phyloP scores from a whole-genome alignment of 2,329 filamentous ascomycete species.

The Ciborinia camelliae region DNA sequence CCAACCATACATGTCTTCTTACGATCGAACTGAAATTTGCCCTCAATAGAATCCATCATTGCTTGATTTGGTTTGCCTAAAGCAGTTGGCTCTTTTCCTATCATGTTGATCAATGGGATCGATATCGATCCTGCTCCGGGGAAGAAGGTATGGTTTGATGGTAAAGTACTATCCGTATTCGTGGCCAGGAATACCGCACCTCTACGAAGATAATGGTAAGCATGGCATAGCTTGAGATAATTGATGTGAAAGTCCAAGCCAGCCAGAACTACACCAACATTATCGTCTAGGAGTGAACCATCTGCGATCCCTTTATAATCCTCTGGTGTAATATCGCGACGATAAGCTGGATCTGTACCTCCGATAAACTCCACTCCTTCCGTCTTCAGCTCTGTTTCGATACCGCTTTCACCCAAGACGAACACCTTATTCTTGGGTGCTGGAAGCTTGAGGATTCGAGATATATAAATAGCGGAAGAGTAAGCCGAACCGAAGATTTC shows the following conservation, averaged over 20 bases:
- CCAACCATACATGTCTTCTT: conserved; percentile 91
- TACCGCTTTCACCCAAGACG: conserved; percentile 84
- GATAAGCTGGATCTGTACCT: conserved; percentile 75
- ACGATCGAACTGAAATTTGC: conserved; percentile 86
- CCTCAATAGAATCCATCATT: conserved; percentile 99
- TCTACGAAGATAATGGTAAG: conserved; percentile 77
- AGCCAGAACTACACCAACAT: conserved; percentile 84
- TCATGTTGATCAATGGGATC: conserved; percentile 72
- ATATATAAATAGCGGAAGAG: conserved; percentile 92
- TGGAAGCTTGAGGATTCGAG: conserved; percentile 79
- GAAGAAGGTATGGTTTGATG: conserved; percentile 77
- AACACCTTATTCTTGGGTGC: conserved; percentile 87
- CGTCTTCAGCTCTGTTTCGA: conserved; percentile 80
- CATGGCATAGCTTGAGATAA: conserved; percentile 85
- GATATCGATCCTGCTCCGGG: conserved; percentile 85
- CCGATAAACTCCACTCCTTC: conserved; percentile 80
- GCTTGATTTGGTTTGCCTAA: conserved; percentile 95
- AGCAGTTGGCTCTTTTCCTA: conserved; percentile 65
- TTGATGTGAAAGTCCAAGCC: conserved; percentile 94
- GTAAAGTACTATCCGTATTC: conserved; percentile 87
- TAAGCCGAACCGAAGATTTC: conserved; percentile 94
- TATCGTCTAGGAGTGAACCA: conserved; percentile 72
- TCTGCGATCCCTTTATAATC: conserved; percentile 80
- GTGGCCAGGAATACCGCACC: conserved; percentile 89
- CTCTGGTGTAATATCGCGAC: conserved; percentile 73